phyloP scores from a whole-genome alignment of 2,329 filamentous ascomycete genomes.

The Gaeumannomyces sp. region DNA sequence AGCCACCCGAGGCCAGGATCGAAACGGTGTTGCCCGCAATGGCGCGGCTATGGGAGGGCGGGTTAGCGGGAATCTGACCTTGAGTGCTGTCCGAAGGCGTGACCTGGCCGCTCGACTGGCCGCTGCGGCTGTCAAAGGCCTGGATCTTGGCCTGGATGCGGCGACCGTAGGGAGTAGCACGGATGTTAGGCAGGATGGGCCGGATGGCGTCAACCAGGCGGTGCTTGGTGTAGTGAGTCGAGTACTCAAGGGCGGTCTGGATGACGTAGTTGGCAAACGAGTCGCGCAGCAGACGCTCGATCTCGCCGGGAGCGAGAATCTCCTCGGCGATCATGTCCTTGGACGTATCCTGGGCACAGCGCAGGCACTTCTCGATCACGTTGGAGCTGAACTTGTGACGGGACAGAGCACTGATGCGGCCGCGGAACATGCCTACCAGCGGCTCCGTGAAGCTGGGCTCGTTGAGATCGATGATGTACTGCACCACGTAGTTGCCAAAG shows the following conservation, averaged over 20 bases:
- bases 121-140: conserved; percentile 44
- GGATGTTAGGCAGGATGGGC: conserved; percentile 76
- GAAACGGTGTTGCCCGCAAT: conserved; percentile 34
- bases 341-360: conserved; percentile 68
- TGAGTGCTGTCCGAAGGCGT: conserved; percentile 47
- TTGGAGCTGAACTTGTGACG: conserved; percentile 99
- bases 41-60: conserved; percentile 32
- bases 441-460: conserved; percentile 85
- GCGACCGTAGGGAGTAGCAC: conserved; percentile 87
- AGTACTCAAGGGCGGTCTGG: conserved; percentile 87
- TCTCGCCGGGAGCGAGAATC: conserved; percentile 65
- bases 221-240: conserved; percentile 65
- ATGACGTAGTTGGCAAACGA: conserved; percentile 97
- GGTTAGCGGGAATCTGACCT: conserved; percentile 47
- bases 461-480: conserved; percentile 95
- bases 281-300: conserved; percentile 85
- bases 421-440: conserved; percentile 73
- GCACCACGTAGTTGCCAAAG: conserved; percentile 97
- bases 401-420: conserved; percentile 65
- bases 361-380: conserved; percentile 91
- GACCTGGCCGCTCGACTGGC: conserved; percentile 38
- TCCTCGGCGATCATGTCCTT: conserved; percentile 82
- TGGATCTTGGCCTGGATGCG: conserved; percentile 87
- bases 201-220: conserved; percentile 79
- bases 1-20: conserved; percentile 27